Percentiles rank a stretch among this genome's conserved stretches.
phyloP scores from a whole-genome alignment of 2,329 filamentous ascomycete genomes.

The Ascochyta clinopodiicola region DNA sequence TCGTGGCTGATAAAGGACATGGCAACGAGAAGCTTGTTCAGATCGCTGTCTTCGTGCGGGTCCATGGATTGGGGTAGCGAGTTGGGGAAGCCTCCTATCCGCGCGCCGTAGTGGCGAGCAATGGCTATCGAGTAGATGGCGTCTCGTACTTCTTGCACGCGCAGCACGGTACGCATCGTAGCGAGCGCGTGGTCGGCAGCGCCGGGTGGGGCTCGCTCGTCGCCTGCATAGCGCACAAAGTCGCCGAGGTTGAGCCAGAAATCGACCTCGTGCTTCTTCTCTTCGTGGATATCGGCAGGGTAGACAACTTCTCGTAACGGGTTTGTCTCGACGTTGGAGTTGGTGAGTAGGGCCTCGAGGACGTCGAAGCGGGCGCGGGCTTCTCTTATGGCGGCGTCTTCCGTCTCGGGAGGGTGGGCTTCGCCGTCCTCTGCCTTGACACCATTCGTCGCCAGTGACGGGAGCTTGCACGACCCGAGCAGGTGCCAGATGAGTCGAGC shows the following conservation, averaged over 20 bases:
- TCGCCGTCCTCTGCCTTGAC: conserved; percentile 50
- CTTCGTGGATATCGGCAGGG: conserved; percentile 51
- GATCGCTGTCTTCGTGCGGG: conserved; percentile 43
- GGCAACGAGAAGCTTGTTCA: conserved; percentile 56
- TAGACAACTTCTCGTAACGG: conserved; percentile 61
- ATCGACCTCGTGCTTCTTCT: conserved; percentile 64
- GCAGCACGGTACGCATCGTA: conserved; percentile 73
- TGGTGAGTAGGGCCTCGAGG: conserved; percentile 78
- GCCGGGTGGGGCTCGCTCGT: conserved; percentile 63
- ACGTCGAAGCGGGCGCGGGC: conserved; percentile 72
- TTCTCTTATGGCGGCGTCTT: conserved; percentile 68
- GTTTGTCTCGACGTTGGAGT: conserved; percentile 68
- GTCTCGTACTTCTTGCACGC: conserved; percentile 84
- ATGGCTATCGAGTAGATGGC: conserved; percentile 89
- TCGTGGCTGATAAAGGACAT: conserved; percentile 57
- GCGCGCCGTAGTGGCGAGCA: conserved; percentile 74
- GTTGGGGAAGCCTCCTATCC: conserved; percentile 56
- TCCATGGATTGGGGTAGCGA: conserved; percentile 39
- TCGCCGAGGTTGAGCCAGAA: conserved; percentile 85
- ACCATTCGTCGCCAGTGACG: conserved; percentile 47
- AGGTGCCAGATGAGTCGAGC: conserved; percentile 67
- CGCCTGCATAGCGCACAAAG: conserved; percentile 70
- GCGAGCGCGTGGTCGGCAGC: conserved; percentile 70
- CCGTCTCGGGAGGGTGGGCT: conserved; percentile 43
- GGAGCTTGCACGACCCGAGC: conserved; percentile 59